phyloP scores from a whole-genome alignment of 2,329 filamentous ascomycete species.

The Camillea tinctor region DNA sequence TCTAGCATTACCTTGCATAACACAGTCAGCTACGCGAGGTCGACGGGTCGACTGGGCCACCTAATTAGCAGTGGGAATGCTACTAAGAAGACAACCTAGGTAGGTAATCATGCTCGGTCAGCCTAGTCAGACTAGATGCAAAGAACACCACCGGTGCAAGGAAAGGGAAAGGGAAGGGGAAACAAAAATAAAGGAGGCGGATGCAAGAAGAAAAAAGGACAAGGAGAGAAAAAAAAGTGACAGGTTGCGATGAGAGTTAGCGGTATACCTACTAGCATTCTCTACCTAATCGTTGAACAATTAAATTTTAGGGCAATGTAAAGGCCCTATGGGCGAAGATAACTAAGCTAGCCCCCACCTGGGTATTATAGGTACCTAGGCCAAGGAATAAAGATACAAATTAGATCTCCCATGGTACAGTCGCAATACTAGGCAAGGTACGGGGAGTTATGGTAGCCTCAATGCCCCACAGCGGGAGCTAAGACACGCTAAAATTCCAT shows the following conservation, averaged over 20 bases:
- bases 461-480: slow-evolving; percentile 25
- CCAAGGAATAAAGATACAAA: not conserved
- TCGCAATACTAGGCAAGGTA: slow-evolving; percentile 7
- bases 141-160: not conserved
- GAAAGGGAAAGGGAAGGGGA: not conserved
- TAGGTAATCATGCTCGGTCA: not conserved
- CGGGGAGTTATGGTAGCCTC: slow-evolving; percentile 20
- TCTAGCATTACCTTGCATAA: not conserved
- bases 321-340: not conserved
- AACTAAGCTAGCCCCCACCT: not conserved
- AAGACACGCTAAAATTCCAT: slow-evolving; percentile 19
- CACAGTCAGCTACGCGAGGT: not conserved
- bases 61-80: not conserved
- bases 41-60: too few relatives aligned
- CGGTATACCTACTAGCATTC: not conserved
- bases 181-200: too few relatives aligned
- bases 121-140: not conserved
- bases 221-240: not conserved
- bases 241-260: not conserved
- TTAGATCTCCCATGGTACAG: not conserved
- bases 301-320: not conserved
- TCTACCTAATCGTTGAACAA: not conserved
- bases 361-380: not conserved
- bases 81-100: not conserved
- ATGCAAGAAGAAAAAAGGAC: not conserved